Evolutionary conservation across 345 rosid species (phyloP).

Genomic region (Brassica incana): DNA sequence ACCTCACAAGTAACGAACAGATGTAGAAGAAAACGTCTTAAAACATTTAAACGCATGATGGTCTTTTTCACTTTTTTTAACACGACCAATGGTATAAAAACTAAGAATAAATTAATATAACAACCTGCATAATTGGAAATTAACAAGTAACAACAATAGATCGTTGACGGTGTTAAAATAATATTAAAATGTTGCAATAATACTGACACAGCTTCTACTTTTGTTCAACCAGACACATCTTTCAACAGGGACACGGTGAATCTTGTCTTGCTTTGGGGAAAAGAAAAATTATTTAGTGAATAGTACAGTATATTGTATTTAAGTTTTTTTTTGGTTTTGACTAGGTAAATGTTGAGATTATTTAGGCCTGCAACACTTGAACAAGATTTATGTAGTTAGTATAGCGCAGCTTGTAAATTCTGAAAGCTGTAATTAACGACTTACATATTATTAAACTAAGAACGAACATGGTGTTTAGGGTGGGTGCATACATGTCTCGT

Average conservation of each 20-base stretch:
- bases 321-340: no score
- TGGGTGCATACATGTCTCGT: no score
- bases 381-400: no score
- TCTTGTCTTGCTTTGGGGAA: neutral
- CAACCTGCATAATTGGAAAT: conserved; percentile 12
- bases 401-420: no score
- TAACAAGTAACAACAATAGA: neutral
- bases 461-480: no score
- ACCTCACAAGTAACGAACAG: neutral
- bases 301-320: no score
- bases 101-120: neutral
- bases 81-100: neutral
- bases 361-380: no score
- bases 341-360: no score
- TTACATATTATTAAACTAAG: no score
- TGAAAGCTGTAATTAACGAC: no score
- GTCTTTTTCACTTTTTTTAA: no score
- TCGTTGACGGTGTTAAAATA: neutral
- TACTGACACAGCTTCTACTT: conserved; percentile 11
- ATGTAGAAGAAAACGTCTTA: neutral
- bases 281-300: neutral
- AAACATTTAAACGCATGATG: neutral
- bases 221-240: conserved; percentile 10
- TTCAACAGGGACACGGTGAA: conserved; percentile 6
- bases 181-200: neutral